phyloP scores from a whole-genome alignment of 768 basidiomycete genomes.

The Lactarius hatsudake region DNA sequence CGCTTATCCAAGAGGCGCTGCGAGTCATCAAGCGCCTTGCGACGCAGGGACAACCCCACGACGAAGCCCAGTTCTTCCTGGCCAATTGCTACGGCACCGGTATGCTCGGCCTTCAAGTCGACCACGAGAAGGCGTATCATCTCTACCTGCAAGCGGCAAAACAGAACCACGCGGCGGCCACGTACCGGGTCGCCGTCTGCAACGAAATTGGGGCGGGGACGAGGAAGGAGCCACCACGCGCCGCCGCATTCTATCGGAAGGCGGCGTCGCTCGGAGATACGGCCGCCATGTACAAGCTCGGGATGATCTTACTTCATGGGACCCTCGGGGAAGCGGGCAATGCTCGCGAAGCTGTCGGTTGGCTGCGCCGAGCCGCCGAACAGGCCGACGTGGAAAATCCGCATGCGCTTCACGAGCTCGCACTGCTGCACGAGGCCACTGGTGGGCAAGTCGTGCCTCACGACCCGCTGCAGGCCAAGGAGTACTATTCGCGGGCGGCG shows the following conservation, averaged over 20 bases:
- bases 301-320: constrained; percentile 92
- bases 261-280: constrained; percentile 96
- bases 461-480: constrained; percentile 80
- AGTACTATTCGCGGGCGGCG: constrained; percentile 85
- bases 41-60: constrained; percentile 86
- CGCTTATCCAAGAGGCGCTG: constrained; percentile 81
- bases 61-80: constrained; percentile 97
- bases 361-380: constrained; percentile 92
- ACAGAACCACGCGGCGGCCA: constrained; percentile 92
- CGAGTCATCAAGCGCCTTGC: constrained; percentile 92
- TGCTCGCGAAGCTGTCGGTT: constrained; percentile 87
- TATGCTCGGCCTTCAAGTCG: constrained; percentile 90
- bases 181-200: constrained; percentile 96
- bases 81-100: constrained; percentile 98
- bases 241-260: constrained; percentile 94
- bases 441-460: constrained; percentile 65
- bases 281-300: constrained; percentile 99
- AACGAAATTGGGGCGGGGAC: constrained; percentile 99
- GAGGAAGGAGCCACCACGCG: constrained; percentile 79
- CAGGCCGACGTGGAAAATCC: constrained; percentile 99
- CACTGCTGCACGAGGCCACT: constrained; percentile 73
- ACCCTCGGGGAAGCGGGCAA: constrained; percentile 79
- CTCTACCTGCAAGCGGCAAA: constrained; percentile 96
- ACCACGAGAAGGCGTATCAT: constrained; percentile 97
- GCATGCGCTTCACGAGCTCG: constrained; percentile 96